Evolutionary conservation across 768 basidiomycete species (phyloP).

Genomic region (Mycena chlorophos): DNA sequence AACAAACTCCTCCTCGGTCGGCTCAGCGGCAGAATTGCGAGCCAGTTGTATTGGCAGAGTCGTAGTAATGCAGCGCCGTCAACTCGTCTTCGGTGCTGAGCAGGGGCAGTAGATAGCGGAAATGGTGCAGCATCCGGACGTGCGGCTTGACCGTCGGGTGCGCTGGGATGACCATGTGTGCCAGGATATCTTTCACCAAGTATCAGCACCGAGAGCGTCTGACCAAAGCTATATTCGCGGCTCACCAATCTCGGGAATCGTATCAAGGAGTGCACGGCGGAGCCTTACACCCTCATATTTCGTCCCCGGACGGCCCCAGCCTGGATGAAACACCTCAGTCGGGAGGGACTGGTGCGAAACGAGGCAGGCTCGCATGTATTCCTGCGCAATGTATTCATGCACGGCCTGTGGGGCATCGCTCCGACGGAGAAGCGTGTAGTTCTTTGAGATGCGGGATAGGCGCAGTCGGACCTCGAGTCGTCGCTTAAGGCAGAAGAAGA

Average conservation of each 20-base stretch:
- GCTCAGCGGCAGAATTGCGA: slow-evolving; percentile 57
- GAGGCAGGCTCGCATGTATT: slow-evolving; percentile 74
- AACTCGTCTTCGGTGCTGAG: slow-evolving; percentile 60
- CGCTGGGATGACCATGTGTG: slow-evolving; percentile 71
- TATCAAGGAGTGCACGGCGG: slow-evolving; percentile 68
- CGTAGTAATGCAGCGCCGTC: slow-evolving; percentile 72
- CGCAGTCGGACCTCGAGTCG: slow-evolving; percentile 64
- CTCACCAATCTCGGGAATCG: slow-evolving; percentile 69
- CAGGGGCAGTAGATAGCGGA: slow-evolving; percentile 72
- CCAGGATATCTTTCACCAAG: slow-evolving; percentile 56
- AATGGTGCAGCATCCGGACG: slow-evolving; percentile 76
- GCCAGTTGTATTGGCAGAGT: slow-evolving; percentile 75
- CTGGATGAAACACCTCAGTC: slow-evolving; percentile 62
- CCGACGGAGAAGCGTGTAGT: slow-evolving; percentile 49
- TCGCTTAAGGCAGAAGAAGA: slow-evolving; percentile 67
- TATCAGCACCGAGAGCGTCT: neutral
- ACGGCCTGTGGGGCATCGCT: slow-evolving; percentile 68
- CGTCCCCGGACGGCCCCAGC: slow-evolving; percentile 77
- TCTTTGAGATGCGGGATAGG: slow-evolving; percentile 68
- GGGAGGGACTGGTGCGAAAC: slow-evolving; percentile 73
- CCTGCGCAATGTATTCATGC: slow-evolving; percentile 66
- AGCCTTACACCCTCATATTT: slow-evolving; percentile 62
- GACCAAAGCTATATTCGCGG: slow-evolving; percentile 8
- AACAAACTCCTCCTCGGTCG: slow-evolving; percentile 67
- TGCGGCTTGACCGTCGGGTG: slow-evolving; percentile 71